phyloP scores from a whole-genome alignment of 2,329 filamentous ascomycete species.

The Penicillium sp. region DNA sequence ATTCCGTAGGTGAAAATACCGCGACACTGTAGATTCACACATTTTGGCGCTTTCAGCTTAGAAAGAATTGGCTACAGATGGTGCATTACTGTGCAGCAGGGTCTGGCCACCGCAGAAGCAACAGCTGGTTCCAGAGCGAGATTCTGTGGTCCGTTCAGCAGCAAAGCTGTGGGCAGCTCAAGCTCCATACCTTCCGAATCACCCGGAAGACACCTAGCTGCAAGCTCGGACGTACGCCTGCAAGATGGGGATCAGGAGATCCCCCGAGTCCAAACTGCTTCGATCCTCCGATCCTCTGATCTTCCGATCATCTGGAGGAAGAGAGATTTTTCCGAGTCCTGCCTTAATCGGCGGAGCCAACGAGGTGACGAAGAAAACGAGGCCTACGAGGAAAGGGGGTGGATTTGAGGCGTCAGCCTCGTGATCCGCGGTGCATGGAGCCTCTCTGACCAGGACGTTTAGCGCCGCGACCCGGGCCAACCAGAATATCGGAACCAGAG shows the following conservation, averaged over 20 bases:
- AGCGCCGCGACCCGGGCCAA: slow-evolving; percentile 26
- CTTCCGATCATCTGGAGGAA: slow-evolving; percentile 1
- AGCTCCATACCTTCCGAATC: slow-evolving; percentile 2
- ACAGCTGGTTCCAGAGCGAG: background rate
- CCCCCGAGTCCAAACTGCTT: background rate
- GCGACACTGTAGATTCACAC: background rate
- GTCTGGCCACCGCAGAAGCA: background rate
- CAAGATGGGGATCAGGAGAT: slow-evolving; percentile 1
- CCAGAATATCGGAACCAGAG: slow-evolving; percentile 17
- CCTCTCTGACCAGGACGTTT: slow-evolving; percentile 26
- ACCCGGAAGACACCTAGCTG: background rate
- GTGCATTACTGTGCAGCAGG: background rate
- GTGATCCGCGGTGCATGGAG: slow-evolving; percentile 31
- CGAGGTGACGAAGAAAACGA: background rate
- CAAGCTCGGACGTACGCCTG: slow-evolving; percentile 1
- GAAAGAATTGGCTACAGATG: background rate
- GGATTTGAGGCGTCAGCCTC: slow-evolving; percentile 10
- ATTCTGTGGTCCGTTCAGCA: background rate
- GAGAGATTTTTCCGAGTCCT: background rate
- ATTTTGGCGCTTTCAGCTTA: background rate
- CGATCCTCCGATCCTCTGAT: background rate
- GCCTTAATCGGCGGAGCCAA: slow-evolving; percentile 1
- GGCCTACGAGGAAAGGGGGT: background rate
- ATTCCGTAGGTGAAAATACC: background rate
- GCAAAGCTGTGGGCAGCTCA: background rate